phyloP scores from a whole-genome alignment of 257 asterid genomes.

The Verbascum thapsus region DNA sequence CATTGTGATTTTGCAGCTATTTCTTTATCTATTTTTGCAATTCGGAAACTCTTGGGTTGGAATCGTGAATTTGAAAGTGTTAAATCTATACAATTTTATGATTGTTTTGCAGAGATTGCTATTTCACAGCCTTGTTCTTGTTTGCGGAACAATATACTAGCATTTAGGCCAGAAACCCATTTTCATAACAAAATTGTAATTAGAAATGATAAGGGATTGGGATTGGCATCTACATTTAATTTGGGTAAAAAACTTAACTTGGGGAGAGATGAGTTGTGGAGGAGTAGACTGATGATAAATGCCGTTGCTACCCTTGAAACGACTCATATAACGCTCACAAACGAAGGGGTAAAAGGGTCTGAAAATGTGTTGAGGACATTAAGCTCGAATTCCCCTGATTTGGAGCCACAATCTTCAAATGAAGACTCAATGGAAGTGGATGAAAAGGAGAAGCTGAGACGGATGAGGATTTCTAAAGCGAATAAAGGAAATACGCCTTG shows the following conservation, averaged over 20 bases:
- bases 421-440: slow-evolving; percentile 53
- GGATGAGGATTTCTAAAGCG: slow-evolving; percentile 91
- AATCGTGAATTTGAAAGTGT: not conserved
- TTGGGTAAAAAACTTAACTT: slow-evolving; percentile 31
- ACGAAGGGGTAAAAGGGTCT: slow-evolving; percentile 37
- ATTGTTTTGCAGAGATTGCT: slow-evolving; percentile 76
- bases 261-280: slow-evolving; percentile 42
- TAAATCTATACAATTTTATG: slow-evolving; percentile 24
- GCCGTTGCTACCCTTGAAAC: slow-evolving; percentile 75
- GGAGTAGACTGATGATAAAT: slow-evolving; percentile 56
- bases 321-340: slow-evolving; percentile 32
- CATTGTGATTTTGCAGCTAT: not conserved
- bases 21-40: not conserved
- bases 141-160: slow-evolving; percentile 50
- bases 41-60: not conserved
- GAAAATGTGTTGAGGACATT: slow-evolving; percentile 42
- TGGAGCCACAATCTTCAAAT: slow-evolving; percentile 41
- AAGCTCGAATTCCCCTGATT: slow-evolving; percentile 31
- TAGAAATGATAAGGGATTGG: slow-evolving; percentile 53
- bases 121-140: slow-evolving; percentile 75
- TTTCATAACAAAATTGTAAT: slow-evolving; percentile 35
- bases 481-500: slow-evolving; percentile 94
- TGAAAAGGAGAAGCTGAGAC: slow-evolving; percentile 81
- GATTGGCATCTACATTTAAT: slow-evolving; percentile 42
- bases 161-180: slow-evolving; percentile 48